Conservation (phyloP, 768 basidiomycete genomes). For the Amanita subjunquillea region DNA sequence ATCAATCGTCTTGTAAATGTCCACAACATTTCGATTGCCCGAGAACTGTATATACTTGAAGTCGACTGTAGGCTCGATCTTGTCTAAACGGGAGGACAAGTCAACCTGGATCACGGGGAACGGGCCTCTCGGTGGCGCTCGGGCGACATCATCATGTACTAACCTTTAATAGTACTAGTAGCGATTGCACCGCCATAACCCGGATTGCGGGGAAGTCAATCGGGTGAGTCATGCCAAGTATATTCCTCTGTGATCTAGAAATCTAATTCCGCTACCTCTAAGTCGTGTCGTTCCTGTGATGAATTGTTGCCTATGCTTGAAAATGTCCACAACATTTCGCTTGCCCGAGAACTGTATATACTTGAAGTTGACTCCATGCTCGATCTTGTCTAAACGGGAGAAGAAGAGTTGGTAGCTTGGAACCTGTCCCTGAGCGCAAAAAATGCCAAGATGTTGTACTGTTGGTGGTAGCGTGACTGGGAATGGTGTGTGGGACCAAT, state of each 20-base stretch:
- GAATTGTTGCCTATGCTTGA: constrained; percentile 4
- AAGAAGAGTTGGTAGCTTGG: neutral
- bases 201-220: no score
- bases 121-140: no score
- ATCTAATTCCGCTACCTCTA: neutral
- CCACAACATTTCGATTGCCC: constrained; percentile 2
- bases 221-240: no score
- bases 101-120: no score
- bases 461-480: neutral
- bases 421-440: neutral
- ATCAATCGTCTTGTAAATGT: neutral
- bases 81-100: constrained; percentile 1
- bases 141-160: no score
- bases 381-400: neutral
- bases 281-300: neutral
- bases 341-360: constrained; percentile 3
- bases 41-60: constrained; percentile 1
- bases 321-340: constrained; percentile 1
- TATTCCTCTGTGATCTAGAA: neutral
- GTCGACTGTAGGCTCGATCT: neutral
- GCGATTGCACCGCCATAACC: no score
- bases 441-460: constrained; percentile 1
- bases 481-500: constrained; percentile 5
- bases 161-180: no score
- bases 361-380: neutral